A percentile compares a stretch with the other conserved stretches of the same genome.
Evolutionary conservation across 257 asterid genomes (phyloP).

Genomic region (Solanum ahanhuiri): DNA sequence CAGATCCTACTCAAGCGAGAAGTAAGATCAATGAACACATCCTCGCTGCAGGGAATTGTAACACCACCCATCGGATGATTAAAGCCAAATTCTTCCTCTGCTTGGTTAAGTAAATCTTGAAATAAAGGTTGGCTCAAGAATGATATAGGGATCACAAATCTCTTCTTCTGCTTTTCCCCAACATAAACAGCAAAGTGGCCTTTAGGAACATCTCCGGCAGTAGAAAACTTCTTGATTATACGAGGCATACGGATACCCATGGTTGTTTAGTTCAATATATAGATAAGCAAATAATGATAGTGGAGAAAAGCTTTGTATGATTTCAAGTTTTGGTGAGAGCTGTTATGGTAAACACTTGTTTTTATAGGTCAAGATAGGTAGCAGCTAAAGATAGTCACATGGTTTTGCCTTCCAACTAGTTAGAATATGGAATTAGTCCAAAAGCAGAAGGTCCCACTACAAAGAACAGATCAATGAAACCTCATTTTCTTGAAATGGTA

Average conservation of each 20-base stretch:
- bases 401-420: not conserved
- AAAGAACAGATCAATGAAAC: not conserved
- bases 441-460: not conserved
- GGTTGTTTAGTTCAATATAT: not conserved
- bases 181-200: constrained; percentile 53
- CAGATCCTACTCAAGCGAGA: constrained; percentile 8
- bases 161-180: constrained; percentile 28
- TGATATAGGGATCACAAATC: constrained; percentile 22
- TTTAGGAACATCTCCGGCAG: constrained; percentile 25
- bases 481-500: not conserved
- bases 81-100: constrained; percentile 31
- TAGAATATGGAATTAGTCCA: not conserved
- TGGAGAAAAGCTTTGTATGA: not conserved
- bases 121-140: constrained; percentile 34
- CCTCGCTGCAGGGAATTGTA: constrained; percentile 2
- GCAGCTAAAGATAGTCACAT: not conserved
- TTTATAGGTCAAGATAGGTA: not conserved
- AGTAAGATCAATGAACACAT: constrained; percentile 18
- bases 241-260: not conserved
- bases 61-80: not conserved
- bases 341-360: not conserved
- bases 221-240: not conserved
- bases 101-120: constrained; percentile 27
- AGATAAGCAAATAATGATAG: not conserved
- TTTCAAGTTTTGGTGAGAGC: not conserved